Base-by-base conservation (phyloP, 2,329 filamentous ascomycete species). In the Pyrenophora tritici-repentis region DNA sequence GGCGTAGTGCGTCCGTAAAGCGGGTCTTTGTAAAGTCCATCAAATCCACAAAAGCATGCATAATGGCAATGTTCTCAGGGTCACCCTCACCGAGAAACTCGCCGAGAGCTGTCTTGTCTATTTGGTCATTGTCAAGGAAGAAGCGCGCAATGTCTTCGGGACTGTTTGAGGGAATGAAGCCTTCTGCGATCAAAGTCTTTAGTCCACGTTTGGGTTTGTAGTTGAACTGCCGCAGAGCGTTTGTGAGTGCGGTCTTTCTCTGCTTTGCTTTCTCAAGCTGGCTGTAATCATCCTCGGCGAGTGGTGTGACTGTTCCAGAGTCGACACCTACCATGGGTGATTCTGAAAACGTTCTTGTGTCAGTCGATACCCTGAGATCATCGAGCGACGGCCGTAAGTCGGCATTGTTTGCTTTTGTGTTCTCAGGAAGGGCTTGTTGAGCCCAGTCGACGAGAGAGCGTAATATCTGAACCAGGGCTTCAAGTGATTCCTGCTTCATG, bases 141-240 rank as follows among this genome's bases (percentile, higher is more conserved):
- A 99, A 99, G 14, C 75, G 80, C 13, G 92, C 94, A 65, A 99
- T 90, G 59, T 96, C 91, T 50, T 87, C 80, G 0, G 94, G 88
- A 6, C 80, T 83, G 45, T 92, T 84, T 47, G 88, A 93, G 1
- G 83, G 76, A 52, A 99, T 96, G 71, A 99, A 97, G 0, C 91
- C 90, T 57, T 95, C 89, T 20, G 89, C 83, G 10, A 97, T 70
- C 14, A 99, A 76, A 13, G 88, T 76, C 70, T 96, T 96, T 68
- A 99, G 84, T 5, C 94, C 95, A 52, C 89, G 86, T 74, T 99
- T 99, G 0, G 95, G 91, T 73, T 99, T 99, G 79, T 93, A 97
- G 72, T 99, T 99, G 81, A 99, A 99, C 56, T 91, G 88, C 42
- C 87, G 86, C 47, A 97, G 88, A 2, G 89, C 93, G 63, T 96